Evolutionary conservation across 805 yeast species (phyloP), one percentile per base, ranked within the genome.

Genomic region (Hanseniaspora clermontiae): DNA sequence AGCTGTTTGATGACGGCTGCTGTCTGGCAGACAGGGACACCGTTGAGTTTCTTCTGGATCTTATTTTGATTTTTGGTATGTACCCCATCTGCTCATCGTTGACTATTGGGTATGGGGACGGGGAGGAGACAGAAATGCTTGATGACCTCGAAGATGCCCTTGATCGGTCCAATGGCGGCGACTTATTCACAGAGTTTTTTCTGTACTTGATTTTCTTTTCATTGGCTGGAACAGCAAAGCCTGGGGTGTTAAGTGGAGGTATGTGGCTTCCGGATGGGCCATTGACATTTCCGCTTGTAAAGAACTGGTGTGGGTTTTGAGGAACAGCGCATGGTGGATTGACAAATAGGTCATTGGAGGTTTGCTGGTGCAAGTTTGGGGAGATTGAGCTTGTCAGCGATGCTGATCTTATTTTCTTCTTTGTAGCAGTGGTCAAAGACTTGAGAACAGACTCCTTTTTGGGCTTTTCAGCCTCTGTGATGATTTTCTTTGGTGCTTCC

Each of bases 61-160:
- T 65, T 4, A 69, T 70, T 31, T 68, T 60, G 17, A 69, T 68
- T 56, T 68, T 68, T 46, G 72, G 72, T 24, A 68, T 61, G 36
- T 67, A 67, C 17, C 71, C 71, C 9, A 65, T 64, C 49, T 69
- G 71, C 38, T 60, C 67, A 27, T 67, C 68, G 12, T 54, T 50
- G 15, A 19, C 49, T 2, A 37, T 52, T n/a, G 56, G 49, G 17
- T 50, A 40, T 17, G 32, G 50, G 36, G 43, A 42, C 1, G 68
- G 61, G 42, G 63, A 65, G 3, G 72, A 67, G 55, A 60, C 61
- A 2, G 69, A 64, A 1, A 46, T 36, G 27, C 49, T 46, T 5
- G 49, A 46, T 17, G 49, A 46, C 34, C 49, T 34, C 32, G 49
- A 46, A 43, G 70, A 63, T 42, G 68, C 65, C 57, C 66, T 67